These are phyloP conservation scores for Leccinum rimulosum DNA, from an alignment of 768 basidiomycete genomes.

Conservation along the genomic window DNA sequence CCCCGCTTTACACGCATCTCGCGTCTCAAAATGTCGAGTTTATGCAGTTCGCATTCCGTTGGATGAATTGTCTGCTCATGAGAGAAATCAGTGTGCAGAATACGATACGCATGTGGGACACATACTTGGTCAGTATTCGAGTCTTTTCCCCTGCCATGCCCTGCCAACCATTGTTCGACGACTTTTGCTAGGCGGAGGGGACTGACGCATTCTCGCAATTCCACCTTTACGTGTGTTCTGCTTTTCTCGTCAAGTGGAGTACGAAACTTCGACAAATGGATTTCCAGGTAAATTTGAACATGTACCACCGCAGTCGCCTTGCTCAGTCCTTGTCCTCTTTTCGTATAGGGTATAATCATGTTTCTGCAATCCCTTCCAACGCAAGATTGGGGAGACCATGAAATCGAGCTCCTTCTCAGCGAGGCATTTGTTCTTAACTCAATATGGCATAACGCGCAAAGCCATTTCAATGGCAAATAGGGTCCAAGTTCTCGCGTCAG, in stretches of 20 bases:
- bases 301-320: not conserved
- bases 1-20: conserved; percentile 84
- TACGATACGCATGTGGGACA: conserved; percentile 99
- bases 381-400: conserved; percentile 92
- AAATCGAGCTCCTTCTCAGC: conserved; percentile 91
- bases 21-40: conserved; percentile 93
- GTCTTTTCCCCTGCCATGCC: not conserved
- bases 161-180: not conserved
- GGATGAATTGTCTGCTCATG: conserved; percentile 99
- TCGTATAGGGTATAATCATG: conserved; percentile 90
- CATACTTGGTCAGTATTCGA: conserved; percentile 74
- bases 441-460: conserved; percentile 91
- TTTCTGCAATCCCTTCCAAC: conserved; percentile 93
- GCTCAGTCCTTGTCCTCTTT: conserved; percentile 1
- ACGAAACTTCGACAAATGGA: conserved; percentile 94
- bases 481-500: not conserved
- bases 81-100: conserved; percentile 95
- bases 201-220: conserved; percentile 98
- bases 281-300: conserved; percentile 71
- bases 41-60: conserved; percentile 99
- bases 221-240: conserved; percentile 97
- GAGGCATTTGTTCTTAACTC: conserved; percentile 94
- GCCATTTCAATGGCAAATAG: conserved; percentile 69
- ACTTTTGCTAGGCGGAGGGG: conserved; percentile 76
- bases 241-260: conserved; percentile 95